These are phyloP conservation scores for Heterococcus sp. DNA, from an alignment of 108 stramenopile genomes.

Conservation along the genomic window DNA sequence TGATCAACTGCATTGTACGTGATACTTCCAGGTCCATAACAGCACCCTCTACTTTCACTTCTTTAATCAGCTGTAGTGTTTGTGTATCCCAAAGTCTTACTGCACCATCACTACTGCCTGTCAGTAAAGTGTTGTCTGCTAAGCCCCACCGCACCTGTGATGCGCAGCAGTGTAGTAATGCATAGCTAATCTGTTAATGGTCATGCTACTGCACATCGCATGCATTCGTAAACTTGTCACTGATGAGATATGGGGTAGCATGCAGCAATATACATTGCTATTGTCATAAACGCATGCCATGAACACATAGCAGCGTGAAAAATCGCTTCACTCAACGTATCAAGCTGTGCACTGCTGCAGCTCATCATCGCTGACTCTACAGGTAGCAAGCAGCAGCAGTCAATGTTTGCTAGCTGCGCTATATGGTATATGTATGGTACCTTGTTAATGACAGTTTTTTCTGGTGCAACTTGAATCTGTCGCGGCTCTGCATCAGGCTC, in stretches of 20 bases:
- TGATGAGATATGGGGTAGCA: no score
- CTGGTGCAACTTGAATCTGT: not conserved
- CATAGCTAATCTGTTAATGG: no score
- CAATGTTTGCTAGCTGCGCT: conserved; percentile 10
- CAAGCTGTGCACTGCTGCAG: no score
- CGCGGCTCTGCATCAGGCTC: not conserved
- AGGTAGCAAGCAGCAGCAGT: no score
- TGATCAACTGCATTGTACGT: conserved; percentile 61
- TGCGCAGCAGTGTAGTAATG: not conserved
- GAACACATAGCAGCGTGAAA: no score
- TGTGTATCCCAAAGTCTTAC: conserved; percentile 40
- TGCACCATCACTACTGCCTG: conserved; percentile 28
- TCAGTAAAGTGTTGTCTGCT: conserved; percentile 17
- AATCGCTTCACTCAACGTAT: no score
- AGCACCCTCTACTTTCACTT: conserved; percentile 61
- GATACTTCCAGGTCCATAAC: conserved; percentile 86
- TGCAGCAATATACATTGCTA: no score
- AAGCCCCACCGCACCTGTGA: conserved; percentile 30
- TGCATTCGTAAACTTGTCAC: no score
- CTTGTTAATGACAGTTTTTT: not conserved
- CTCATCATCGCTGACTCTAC: no score
- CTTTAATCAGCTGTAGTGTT: conserved; percentile 13
- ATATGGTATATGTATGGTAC: conserved; percentile 6
- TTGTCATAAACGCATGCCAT: no score
- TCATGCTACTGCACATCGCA: no score